Conservation (phyloP, 345 rosid species). For the Orychophragmus violaceus region DNA sequence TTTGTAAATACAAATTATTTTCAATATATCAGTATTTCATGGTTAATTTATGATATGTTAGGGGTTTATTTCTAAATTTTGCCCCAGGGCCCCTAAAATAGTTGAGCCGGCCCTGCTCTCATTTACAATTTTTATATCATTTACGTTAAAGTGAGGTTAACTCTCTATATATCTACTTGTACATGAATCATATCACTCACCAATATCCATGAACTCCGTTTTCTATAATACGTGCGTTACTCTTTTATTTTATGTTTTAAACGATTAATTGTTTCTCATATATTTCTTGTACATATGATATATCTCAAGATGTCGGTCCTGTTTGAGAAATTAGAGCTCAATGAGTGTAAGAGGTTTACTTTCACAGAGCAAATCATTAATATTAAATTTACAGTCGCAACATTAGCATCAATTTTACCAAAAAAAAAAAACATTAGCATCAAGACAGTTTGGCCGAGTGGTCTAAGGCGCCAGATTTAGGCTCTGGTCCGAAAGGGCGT, state of each 20-base stretch:
- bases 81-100: too few species aligned
- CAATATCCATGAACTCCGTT: not conserved
- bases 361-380: not conserved
- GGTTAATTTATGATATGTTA: too few species aligned
- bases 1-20: too few species aligned
- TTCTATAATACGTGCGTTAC: not conserved
- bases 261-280: slow-evolving; percentile 1
- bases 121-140: too few species aligned
- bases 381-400: not conserved
- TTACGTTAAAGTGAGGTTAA: too few species aligned
- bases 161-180: not conserved
- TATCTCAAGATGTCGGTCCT: not conserved
- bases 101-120: too few species aligned
- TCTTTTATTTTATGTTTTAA: not conserved
- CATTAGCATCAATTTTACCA: too few species aligned
- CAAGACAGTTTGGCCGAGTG: slow-evolving; percentile 98
- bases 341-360: not conserved
- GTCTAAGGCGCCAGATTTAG: slow-evolving; percentile 99
- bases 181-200: not conserved
- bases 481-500: slow-evolving; percentile 99
- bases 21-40: too few species aligned
- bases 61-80: too few species aligned
- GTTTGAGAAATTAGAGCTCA: not conserved
- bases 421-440: too few species aligned
- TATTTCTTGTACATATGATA: not conserved